Evolutionary conservation across 345 rosid species (phyloP), one percentile per base, ranked within the genome.

Genomic region (Populus tremula): DNA sequence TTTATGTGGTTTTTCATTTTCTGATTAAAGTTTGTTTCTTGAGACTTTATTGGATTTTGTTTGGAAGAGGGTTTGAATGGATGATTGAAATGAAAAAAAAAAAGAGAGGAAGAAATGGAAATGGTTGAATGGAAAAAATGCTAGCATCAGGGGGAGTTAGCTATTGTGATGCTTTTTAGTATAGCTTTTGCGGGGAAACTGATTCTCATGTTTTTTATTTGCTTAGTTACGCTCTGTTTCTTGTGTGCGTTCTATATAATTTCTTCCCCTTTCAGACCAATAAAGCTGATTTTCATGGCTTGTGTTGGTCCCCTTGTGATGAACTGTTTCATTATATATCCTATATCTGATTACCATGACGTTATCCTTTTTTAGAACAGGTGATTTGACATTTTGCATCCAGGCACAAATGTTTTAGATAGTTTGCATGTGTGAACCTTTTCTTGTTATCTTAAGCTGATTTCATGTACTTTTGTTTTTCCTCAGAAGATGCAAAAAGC

Each of bases 401-500:
- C n/a, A 6, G 59, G 59, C n/a, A 50, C 59, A 6, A 50, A 8
- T 18, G 18, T 53, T 18, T 18, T 53, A 53, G 23, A 2, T 53
- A 53, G 59, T 33, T 33, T 33, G 18, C 20, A 16, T 0, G 8
- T 18, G 68, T n/a, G 54, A 20, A 53, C 43, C 13, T 29, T 49
- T 62, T n/a, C 61, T 49, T 64, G 14, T 68, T 27, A 21, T 25
- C 43, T 53, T 45, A 75, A 75, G 18, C 73, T 79, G 67, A 68
- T 71, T 74, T 64, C 47, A 43, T 64, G 66, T 67, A 21, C 72
- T 49, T 80, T 79, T 16, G 29, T 69, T 63, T 54, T 73, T 61
- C 81, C 80, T 43, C 94, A 96, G 99, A 93, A 90, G 77, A 92
- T 91, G 76, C 99, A 96, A 81, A 93, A 86, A 76, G 95, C 82